Base-by-base conservation (phyloP, 306 rosid genomes). In the Datisca glomerata region DNA sequence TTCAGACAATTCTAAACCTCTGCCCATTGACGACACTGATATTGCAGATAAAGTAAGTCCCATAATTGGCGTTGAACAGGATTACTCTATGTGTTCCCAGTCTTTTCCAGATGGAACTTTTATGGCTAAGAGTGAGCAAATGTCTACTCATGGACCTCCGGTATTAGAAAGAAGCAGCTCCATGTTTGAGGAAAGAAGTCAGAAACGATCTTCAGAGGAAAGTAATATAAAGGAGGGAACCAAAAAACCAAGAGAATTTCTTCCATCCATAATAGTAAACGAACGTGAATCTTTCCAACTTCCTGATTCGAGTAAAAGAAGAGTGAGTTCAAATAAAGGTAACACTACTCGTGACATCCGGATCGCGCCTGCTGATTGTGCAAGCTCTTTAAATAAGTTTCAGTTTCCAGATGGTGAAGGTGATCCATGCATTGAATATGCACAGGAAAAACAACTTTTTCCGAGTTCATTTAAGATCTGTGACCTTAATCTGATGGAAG, bases 401-500 rank as follows among this genome's bases (percentile, higher is more conserved):
- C 79, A 66, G 58, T 75, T 73, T 49, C 28, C 48, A 13, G 70
- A 58, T 45, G 73, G 50, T 18, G 73, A 62, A 53, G 72, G 53
- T 56, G 74, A 69, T 41, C 43, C 64, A 6, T 70, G 69, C 59
- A 60, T 73, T 7, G 67, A 49, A 32, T 76, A 68, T 63, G 64
- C 81, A 39, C 85, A 69, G 55, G 80, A 74, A 60, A 87, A 74
- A 50, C 85, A 76, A 60, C 59, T 59, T 3, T 71, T 74, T 68
- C 70, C 80, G 0, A 58, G 68, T 70, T 79, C 97, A 9, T 87
- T 76, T 68, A 86, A 86, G 71, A 86, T 86, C 38, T 86, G 96
- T 53, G 97, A 87, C 75, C 94, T 87, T 41, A 82, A 87, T 73
- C 94, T 87, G 59, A 82, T 79, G 58, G 89, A 70, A 59, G 75